Conservation (phyloP, 2,329 filamentous ascomycete species). For the Clonostachys sp. region DNA sequence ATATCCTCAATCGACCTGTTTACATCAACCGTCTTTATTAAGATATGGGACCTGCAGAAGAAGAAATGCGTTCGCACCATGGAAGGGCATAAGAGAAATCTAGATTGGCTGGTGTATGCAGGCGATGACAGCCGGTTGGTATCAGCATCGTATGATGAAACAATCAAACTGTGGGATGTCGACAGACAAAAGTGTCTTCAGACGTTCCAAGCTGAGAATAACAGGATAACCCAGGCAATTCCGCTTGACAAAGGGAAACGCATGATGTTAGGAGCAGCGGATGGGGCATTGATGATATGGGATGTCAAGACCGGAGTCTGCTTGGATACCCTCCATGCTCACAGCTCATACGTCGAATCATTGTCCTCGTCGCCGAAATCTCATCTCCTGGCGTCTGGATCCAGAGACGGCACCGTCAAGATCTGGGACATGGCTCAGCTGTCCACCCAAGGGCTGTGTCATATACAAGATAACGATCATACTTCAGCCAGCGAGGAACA, state of each 20-base stretch:
- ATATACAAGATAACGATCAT: too few relatives aligned
- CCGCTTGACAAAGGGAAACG: not conserved
- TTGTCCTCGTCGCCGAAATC: too few relatives aligned
- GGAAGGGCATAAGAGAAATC: too few relatives aligned
- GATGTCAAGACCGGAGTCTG: constrained; percentile 3
- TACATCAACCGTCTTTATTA: constrained; percentile 4
- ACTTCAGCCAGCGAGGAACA: too few relatives aligned
- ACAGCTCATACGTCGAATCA: too few relatives aligned
- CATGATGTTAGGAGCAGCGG: constrained; percentile 5
- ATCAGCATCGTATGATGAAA: too few relatives aligned
- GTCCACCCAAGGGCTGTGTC: too few relatives aligned
- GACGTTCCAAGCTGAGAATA: not conserved
- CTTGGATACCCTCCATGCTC: too few relatives aligned
- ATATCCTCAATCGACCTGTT: too few relatives aligned
- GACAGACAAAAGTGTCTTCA: not conserved
- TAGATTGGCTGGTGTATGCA: too few relatives aligned
- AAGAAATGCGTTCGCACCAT: too few relatives aligned
- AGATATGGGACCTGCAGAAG: constrained; percentile 12
- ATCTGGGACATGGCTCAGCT: not conserved
- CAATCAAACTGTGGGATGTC: constrained; percentile 2
- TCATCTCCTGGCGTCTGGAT: not conserved
- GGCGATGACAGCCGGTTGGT: too few relatives aligned
- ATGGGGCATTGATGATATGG: constrained; percentile 8
- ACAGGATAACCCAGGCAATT: not conserved
- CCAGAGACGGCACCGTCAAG: not conserved